Evolutionary conservation across 306 rosid genomes (phyloP).

Genomic region (Astragalus glycyphyllos): DNA sequence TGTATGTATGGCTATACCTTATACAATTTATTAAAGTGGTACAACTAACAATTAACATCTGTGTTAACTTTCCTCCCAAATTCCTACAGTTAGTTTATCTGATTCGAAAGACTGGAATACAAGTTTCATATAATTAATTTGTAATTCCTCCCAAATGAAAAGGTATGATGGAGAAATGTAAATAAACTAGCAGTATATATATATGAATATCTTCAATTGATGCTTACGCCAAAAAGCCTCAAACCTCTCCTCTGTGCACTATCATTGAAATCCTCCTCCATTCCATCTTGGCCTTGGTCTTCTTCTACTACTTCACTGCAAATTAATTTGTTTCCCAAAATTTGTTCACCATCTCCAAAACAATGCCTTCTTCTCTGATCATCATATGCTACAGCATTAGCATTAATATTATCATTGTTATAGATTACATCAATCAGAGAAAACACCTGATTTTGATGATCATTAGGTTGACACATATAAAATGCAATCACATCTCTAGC

Average conservation of each 20-base stretch:
- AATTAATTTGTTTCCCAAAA: slow-evolving; percentile 6
- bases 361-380: not conserved
- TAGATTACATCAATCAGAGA: slow-evolving; percentile 53
- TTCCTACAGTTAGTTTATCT: no score
- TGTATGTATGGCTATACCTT: no score
- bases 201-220: slow-evolving; percentile 23
- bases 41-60: no score
- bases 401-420: not conserved
- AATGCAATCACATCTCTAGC: slow-evolving; percentile 60
- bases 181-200: no score
- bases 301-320: slow-evolving; percentile 4
- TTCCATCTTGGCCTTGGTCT: not conserved
- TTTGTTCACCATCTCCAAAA: slow-evolving; percentile 16
- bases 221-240: slow-evolving; percentile 54
- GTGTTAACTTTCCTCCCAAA: no score
- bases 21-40: no score
- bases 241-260: slow-evolving; percentile 35
- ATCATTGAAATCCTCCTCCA: not conserved
- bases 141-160: no score
- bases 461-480: slow-evolving; percentile 46
- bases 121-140: no score
- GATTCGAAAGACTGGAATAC: no score
- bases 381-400: not conserved
- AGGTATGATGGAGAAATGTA: no score
- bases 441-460: not conserved